phyloP scores from a whole-genome alignment of 2,329 filamentous ascomycete species.

The Fusarium drepaniforme region DNA sequence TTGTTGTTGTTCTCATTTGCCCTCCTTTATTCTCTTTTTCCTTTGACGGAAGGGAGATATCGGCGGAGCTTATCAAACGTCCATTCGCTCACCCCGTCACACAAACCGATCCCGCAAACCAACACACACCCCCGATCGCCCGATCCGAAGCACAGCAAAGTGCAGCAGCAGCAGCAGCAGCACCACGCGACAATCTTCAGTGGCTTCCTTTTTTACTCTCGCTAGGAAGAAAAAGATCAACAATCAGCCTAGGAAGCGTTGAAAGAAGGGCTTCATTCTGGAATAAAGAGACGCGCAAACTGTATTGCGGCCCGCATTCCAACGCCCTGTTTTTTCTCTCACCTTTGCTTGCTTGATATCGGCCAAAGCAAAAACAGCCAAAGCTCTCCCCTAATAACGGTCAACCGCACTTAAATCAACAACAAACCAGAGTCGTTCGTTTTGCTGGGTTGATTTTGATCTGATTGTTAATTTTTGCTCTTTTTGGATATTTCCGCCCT shows the following conservation, averaged over 20 bases:
- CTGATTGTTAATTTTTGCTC: slow-evolving; percentile 8
- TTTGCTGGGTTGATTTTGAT: slow-evolving; percentile 30
- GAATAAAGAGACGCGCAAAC: slow-evolving; percentile 34
- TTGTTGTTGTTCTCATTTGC: slow-evolving; percentile 15
- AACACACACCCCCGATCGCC: slow-evolving; percentile 22
- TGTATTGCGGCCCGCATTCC: slow-evolving; percentile 35
- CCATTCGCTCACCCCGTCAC: slow-evolving; percentile 30
- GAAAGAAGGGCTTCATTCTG: neutral
- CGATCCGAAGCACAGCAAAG: slow-evolving; percentile 11
- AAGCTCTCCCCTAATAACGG: slow-evolving; percentile 19
- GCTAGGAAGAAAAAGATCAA: slow-evolving; percentile 17
- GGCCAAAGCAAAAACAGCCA: slow-evolving; percentile 10
- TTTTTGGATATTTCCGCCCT: neutral
- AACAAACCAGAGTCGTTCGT: slow-evolving; percentile 31
- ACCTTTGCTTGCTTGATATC: slow-evolving; percentile 5
- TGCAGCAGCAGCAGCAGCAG: neutral
- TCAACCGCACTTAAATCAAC: slow-evolving; percentile 8
- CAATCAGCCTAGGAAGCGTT: slow-evolving; percentile 5
- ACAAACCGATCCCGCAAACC: slow-evolving; percentile 16
- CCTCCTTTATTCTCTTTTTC: slow-evolving; percentile 2
- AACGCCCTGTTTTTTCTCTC: slow-evolving; percentile 13
- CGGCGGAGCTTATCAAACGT: slow-evolving; percentile 25
- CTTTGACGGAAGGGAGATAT: slow-evolving; percentile 18
- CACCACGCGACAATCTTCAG: slow-evolving; percentile 12
- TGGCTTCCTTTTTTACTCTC: slow-evolving; percentile 13